Conservation (phyloP, 2,329 filamentous ascomycete species). For the Fonsecaea pedrosoi region DNA sequence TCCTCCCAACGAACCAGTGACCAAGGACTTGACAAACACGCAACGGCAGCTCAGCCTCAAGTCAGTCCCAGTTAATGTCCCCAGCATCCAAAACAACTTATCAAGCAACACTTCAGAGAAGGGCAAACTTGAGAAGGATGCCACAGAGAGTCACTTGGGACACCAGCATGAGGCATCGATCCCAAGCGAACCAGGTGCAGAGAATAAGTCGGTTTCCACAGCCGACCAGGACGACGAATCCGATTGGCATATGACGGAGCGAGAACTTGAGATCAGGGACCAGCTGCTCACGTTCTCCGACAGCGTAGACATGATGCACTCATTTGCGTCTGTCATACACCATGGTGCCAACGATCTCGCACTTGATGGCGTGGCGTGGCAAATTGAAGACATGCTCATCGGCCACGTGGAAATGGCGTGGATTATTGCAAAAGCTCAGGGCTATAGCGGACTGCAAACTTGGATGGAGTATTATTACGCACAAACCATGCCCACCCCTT, state of each 20-base stretch:
- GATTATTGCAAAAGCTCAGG: conserved; percentile 28
- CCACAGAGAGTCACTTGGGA: not conserved
- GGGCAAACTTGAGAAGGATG: conserved; percentile 15
- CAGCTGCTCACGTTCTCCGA: conserved; percentile 27
- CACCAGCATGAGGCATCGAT: not conserved
- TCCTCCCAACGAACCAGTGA: conserved; percentile 1
- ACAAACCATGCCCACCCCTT: conserved; percentile 8
- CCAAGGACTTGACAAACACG: not conserved
- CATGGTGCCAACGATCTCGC: conserved; percentile 9
- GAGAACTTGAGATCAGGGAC: conserved; percentile 22
- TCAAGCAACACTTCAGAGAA: conserved; percentile 20
- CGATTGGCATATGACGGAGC: conserved; percentile 9
- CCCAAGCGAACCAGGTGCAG: not conserved
- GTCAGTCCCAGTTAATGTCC: conserved; percentile 26
- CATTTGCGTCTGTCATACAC: not conserved
- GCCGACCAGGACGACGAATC: not conserved
- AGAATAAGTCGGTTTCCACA: not conserved
- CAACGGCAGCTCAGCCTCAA: conserved; percentile 16
- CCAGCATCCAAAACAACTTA: conserved; percentile 26
- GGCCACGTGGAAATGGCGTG: conserved; percentile 33
- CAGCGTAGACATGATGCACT: conserved; percentile 22
- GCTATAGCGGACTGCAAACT: conserved; percentile 26
- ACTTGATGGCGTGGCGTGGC: conserved; percentile 26
- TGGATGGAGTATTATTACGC: conserved; percentile 31
- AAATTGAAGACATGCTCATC: conserved; percentile 28